Conservation (phyloP, 1,284 basidiomycete genomes). For the Boletus smithii region DNA sequence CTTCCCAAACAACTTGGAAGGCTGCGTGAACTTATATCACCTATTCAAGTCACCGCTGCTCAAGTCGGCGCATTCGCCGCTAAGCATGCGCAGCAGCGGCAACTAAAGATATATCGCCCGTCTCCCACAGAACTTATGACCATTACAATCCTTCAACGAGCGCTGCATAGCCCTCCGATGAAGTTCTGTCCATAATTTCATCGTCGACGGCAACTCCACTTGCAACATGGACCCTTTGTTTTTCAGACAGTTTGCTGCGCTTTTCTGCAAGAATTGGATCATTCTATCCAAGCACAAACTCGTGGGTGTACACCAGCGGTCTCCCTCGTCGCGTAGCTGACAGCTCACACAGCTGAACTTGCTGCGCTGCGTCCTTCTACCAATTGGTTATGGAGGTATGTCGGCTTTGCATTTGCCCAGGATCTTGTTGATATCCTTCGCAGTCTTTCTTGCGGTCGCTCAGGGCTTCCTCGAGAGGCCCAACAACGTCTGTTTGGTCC, state of each 20-base stretch:
- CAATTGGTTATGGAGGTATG: slow-evolving; percentile 56
- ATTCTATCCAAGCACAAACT: slow-evolving; percentile 60
- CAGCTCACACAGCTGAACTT: slow-evolving; percentile 50
- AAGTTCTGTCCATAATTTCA: neutral
- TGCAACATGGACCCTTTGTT: slow-evolving; percentile 35
- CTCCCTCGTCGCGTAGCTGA: slow-evolving; percentile 12
- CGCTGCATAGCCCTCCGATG: neutral
- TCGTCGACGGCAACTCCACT: neutral
- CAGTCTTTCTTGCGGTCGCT: slow-evolving; percentile 61
- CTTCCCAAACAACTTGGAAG: too few relatives aligned
- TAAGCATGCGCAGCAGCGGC: neutral
- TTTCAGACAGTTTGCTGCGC: slow-evolving; percentile 58
- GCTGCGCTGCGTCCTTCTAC: slow-evolving; percentile 63
- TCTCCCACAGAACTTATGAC: neutral
- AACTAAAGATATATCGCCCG: slow-evolving; percentile 1
- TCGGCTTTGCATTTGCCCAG: neutral
- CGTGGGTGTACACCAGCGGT: slow-evolving; percentile 40
- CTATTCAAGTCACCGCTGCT: too few relatives aligned
- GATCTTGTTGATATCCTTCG: neutral
- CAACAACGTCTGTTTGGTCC: slow-evolving; percentile 32
- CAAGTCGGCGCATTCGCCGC: neutral
- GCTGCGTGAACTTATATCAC: too few relatives aligned
- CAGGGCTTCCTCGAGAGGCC: slow-evolving; percentile 55
- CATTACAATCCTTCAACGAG: neutral
- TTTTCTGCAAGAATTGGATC: slow-evolving; percentile 77